Percentiles rank a stretch among this genome's conserved stretches.
phyloP scores from a whole-genome alignment of 371 early-diverging fungal genomes.

The Dichotomocladium elegans region DNA sequence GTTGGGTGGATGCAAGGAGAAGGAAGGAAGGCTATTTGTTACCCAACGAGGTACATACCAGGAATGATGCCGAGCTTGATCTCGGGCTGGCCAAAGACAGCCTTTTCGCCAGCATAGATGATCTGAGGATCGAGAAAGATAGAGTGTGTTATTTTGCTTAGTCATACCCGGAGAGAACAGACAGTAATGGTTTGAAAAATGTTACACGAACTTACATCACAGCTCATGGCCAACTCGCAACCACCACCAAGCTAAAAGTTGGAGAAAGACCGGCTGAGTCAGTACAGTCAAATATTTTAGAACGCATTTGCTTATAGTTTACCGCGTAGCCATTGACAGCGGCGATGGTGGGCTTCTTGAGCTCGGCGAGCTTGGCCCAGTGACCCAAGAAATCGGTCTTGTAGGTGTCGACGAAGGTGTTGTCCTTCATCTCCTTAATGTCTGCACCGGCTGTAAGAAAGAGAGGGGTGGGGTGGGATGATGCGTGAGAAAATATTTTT shows the following conservation, averaged over 20 bases:
- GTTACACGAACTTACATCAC: slow-evolving; percentile 53
- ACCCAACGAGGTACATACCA: too few species aligned
- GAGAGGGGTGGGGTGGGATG: neutral
- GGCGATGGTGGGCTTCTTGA: slow-evolving; percentile 95
- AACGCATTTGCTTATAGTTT: slow-evolving; percentile 20
- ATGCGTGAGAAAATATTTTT: neutral
- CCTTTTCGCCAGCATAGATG: slow-evolving; percentile 97
- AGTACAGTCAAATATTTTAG: neutral
- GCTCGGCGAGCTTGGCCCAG: slow-evolving; percentile 88
- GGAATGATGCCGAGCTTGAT: slow-evolving; percentile 97
- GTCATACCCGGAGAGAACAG: too few species aligned
- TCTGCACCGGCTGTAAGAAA: slow-evolving; percentile 93
- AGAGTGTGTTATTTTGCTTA: neutral
- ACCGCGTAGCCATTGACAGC: slow-evolving; percentile 97
- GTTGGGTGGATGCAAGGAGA: too few species aligned
- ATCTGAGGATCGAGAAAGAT: slow-evolving; percentile 49
- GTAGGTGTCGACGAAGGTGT: slow-evolving; percentile 84
- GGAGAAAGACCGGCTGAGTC: slow-evolving; percentile 1
- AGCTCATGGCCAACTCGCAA: slow-evolving; percentile 99
- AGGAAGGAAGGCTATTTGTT: too few species aligned
- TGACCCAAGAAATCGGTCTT: slow-evolving; percentile 87
- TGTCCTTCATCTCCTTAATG: slow-evolving; percentile 96
- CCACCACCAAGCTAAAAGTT: slow-evolving; percentile 87
- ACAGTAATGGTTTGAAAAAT: too few species aligned
- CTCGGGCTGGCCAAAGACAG: slow-evolving; percentile 97